Percentiles rank a stretch among this genome's conserved stretches.
phyloP scores from a whole-genome alignment of 2,329 filamentous ascomycete genomes.

The Leptoxyphium fumago region DNA sequence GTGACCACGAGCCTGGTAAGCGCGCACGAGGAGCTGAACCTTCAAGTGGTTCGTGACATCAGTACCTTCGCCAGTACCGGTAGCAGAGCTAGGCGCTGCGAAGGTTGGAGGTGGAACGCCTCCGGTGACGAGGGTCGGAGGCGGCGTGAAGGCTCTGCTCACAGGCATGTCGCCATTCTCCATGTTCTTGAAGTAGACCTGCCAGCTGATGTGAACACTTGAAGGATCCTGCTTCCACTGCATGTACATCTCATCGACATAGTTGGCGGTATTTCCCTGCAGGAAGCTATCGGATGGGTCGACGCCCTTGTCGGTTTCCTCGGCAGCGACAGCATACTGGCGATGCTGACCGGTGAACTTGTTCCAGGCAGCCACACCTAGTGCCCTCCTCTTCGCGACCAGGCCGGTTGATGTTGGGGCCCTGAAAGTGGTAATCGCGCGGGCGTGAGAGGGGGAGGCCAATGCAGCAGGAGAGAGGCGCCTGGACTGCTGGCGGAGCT shows the following conservation, averaged over 20 bases:
- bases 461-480: constrained; percentile 46
- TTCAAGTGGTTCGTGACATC: constrained; percentile 95
- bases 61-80: constrained; percentile 51
- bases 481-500: constrained; percentile 49
- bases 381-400: constrained; percentile 32
- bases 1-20: constrained; percentile 94
- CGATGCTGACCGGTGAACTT: constrained; percentile 34
- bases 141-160: constrained; percentile 90
- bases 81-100: constrained; percentile 37
- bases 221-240: constrained; percentile 88
- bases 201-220: constrained; percentile 96
- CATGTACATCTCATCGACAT: constrained; percentile 99
- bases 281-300: constrained; percentile 94
- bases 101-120: constrained; percentile 61
- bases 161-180: constrained; percentile 96
- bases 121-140: constrained; percentile 76
- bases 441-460: constrained; percentile 30
- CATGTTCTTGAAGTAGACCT: constrained; percentile 99
- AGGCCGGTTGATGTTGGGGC: constrained; percentile 24
- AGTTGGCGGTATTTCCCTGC: constrained; percentile 92
- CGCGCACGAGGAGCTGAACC: constrained; percentile 90
- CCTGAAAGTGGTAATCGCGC: constrained; percentile 21
- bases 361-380: constrained; percentile 27
- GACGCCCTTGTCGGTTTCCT: constrained; percentile 46
- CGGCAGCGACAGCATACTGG: constrained; percentile 43